These are phyloP conservation scores for Salix udensis DNA, from an alignment of 345 rosid species.

Conservation along the genomic window DNA sequence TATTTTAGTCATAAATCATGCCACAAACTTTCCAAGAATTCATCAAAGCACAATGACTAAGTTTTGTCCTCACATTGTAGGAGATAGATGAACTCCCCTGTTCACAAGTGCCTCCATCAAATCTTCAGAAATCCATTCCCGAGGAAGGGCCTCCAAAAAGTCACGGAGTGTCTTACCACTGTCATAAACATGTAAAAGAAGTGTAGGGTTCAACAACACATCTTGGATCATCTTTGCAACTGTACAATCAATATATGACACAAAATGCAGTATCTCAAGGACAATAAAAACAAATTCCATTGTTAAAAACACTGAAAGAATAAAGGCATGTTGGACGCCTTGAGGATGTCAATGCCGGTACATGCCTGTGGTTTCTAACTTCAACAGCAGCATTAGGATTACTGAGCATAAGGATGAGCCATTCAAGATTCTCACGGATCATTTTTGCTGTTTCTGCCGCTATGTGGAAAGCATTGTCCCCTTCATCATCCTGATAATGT, in stretches of 20 bases:
- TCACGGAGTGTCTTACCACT: slow-evolving; percentile 95
- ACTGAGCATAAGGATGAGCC: slow-evolving; percentile 86
- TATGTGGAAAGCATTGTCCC: slow-evolving; percentile 94
- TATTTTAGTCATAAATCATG: neutral
- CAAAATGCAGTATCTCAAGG: neutral
- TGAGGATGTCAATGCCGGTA: neutral
- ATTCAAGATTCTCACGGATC: slow-evolving; percentile 97
- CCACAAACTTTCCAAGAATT: neutral
- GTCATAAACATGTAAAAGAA: slow-evolving; percentile 9
- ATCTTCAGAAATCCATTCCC: slow-evolving; percentile 98
- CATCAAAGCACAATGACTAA: neutral
- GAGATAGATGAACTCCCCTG: slow-evolving; percentile 83
- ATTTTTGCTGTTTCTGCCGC: slow-evolving; percentile 96
- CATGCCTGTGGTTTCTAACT: slow-evolving; percentile 88
- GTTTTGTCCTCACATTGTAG: slow-evolving; percentile 60
- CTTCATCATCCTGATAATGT: slow-evolving; percentile 81
- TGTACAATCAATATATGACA: neutral
- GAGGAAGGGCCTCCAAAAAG: slow-evolving; percentile 88
- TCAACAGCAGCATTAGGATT: slow-evolving; percentile 79
- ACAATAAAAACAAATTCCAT: no score
- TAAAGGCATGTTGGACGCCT: no score
- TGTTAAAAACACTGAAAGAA: no score
- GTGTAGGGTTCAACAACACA: slow-evolving; percentile 13
- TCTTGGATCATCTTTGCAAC: neutral
- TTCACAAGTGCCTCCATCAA: slow-evolving; percentile 76